phyloP scores from a whole-genome alignment of 2,329 filamentous ascomycete genomes.

The Pseudodiploospora longispora region DNA sequence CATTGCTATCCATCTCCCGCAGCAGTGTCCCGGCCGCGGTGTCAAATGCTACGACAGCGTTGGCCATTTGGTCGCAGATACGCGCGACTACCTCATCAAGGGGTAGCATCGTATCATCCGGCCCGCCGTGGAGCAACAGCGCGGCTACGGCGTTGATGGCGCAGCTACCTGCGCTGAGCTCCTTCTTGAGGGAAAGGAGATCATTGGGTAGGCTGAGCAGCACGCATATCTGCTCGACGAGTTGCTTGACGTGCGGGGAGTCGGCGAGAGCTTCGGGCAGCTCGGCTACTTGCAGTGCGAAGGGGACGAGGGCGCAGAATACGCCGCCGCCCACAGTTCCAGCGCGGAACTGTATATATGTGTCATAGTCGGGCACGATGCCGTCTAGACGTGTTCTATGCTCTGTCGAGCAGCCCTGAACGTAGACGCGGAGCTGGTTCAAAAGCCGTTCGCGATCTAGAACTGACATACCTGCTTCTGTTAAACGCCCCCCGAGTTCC shows the following conservation, averaged over 20 bases:
- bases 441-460: conserved; percentile 9
- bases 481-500: conserved; percentile 14
- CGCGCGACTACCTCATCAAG: conserved; percentile 17
- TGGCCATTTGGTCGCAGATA: conserved; percentile 14
- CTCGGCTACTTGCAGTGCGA: conserved; percentile 9
- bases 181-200: conserved; percentile 24
- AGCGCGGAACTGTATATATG: conserved; percentile 21
- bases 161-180: conserved; percentile 16
- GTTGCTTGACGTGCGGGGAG: conserved; percentile 4
- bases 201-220: conserved; percentile 22
- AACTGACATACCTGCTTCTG: background rate
- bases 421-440: conserved; percentile 16
- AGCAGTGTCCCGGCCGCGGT: conserved; percentile 11
- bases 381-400: conserved; percentile 18
- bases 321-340: conserved; percentile 18
- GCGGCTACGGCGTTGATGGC: conserved; percentile 22
- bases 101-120: conserved; percentile 8
- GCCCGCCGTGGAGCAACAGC: conserved; percentile 9
- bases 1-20: conserved; percentile 4
- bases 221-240: conserved; percentile 18
- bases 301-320: conserved; percentile 20
- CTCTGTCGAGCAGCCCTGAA: conserved; percentile 18
- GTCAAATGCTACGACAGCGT: conserved; percentile 17
- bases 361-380: conserved; percentile 16
- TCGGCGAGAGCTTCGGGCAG: conserved; percentile 7